phyloP scores from a whole-genome alignment of 1,139 yeast species.

The Yamadazyma blattariae region DNA sequence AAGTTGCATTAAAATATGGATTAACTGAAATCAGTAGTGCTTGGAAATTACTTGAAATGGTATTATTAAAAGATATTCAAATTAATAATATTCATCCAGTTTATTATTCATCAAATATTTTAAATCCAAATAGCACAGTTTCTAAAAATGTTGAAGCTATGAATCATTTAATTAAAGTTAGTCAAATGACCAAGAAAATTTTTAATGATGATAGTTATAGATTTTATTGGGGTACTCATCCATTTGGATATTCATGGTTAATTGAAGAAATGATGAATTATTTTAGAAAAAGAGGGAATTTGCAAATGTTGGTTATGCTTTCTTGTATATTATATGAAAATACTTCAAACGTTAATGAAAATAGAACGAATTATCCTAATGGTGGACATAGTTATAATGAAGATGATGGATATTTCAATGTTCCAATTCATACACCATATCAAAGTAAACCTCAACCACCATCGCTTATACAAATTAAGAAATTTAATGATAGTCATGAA shows the following conservation, averaged over 20 bases:
- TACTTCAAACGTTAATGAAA: constrained; percentile 15
- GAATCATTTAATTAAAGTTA: constrained; percentile 15
- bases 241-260: constrained; percentile 78
- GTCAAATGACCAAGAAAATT: constrained; percentile 17
- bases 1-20: constrained; percentile 67
- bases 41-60: constrained; percentile 66
- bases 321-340: constrained; percentile 64
- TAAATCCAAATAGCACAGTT: constrained; percentile 9
- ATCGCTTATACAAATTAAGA: constrained; percentile 16
- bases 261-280: constrained; percentile 60
- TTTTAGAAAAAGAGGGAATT: constrained; percentile 62
- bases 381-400: no score
- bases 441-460: constrained; percentile 33
- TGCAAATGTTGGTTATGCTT: constrained; percentile 90
- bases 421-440: constrained; percentile 52
- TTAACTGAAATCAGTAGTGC: constrained; percentile 65
- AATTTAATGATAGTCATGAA: constrained; percentile 13
- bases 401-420: constrained; percentile 17
- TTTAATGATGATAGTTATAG: constrained; percentile 19
- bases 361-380: no score
- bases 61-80: constrained; percentile 32
- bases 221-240: constrained; percentile 79
- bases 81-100: constrained; percentile 14
- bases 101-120: constrained; percentile 10
- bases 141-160: constrained; percentile 16